Evolutionary conservation across 2,329 filamentous ascomycete species (phyloP).

Genomic region (Diaporthe capsici): DNA sequence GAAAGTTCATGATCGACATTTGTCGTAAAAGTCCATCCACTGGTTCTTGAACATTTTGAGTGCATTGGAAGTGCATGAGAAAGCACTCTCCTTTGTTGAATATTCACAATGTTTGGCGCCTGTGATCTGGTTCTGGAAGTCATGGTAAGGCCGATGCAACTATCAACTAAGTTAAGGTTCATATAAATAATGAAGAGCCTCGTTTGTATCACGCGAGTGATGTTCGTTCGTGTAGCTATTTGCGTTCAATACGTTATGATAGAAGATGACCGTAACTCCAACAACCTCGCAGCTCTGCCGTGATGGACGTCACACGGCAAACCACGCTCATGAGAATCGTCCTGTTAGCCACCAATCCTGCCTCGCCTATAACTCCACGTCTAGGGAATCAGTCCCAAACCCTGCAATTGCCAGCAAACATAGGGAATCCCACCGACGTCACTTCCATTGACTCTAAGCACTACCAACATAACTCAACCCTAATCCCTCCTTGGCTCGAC

Average conservation of each 20-base stretch:
- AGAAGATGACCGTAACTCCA: background rate
- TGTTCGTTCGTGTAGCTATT: background rate
- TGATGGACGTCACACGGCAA: background rate
- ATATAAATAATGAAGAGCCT: background rate
- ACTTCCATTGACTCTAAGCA: background rate
- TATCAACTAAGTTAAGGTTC: background rate
- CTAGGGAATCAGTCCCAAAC: background rate
- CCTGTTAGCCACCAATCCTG: background rate
- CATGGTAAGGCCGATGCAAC: no score
- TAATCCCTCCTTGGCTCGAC: no score
- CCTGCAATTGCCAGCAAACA: background rate
- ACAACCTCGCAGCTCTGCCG: background rate
- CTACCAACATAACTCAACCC: background rate
- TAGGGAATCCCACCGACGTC: background rate
- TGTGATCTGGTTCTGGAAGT: background rate
- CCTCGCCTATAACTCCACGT: background rate
- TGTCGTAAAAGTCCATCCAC: no score
- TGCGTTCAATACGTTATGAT: background rate
- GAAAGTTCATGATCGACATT: no score
- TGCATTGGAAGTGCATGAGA: no score
- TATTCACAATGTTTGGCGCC: background rate
- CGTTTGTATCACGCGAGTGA: background rate
- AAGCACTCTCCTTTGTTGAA: background rate
- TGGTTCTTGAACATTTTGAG: no score
- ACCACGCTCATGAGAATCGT: background rate